Evolutionary conservation across 2,329 filamentous ascomycete species (phyloP), one percentile per base, ranked within the genome.

Genomic region (Biscogniauxia sp.): DNA sequence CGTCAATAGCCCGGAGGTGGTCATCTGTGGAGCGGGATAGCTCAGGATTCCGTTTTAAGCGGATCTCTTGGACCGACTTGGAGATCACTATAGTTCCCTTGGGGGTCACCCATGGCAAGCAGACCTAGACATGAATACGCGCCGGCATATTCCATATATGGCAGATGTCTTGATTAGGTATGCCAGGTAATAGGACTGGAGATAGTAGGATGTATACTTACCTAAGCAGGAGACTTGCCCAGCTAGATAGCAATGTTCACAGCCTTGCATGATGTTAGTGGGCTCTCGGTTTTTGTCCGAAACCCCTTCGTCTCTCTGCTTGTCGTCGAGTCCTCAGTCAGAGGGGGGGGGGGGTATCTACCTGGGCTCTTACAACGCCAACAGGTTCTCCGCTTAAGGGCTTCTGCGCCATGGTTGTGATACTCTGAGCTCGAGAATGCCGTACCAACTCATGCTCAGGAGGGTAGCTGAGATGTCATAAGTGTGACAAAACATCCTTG

Each of bases 321-420:
- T 56, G 61, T 61, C 41, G 32, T 54, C 15, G 61, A 54, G 58
- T 65, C 61, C 20, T 63, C 60, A 26, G 57, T 59, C 26, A 60
- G 62, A 28, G 57, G 61, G 26, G 59, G 55, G 57, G 61, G 26
- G 59, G 55, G 41, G 51, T 51, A 45, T 57, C 53, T 11, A 59
- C 9, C 58, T 61, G 55, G 28, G 57, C 63, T 57, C 52, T 52
- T 37, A 63, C 63, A 23, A 63, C 56, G 5, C 63, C 61, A 5
- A 63, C 63, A 28, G 61, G 63, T 41, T 59, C 41, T 19, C 63
- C 61, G 9, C 63, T 61, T 13, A 65, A 57, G 50, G 61, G 61
- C 55, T 63, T 57, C 32, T 65, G 63, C 28, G 58, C 63, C 57
- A 63, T 65, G 13, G 63, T 50, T 20, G 51, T 45, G 51, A 64